Conservation (phyloP, 2,329 filamentous ascomycete species). For the Leptographium wingfieldii region DNA sequence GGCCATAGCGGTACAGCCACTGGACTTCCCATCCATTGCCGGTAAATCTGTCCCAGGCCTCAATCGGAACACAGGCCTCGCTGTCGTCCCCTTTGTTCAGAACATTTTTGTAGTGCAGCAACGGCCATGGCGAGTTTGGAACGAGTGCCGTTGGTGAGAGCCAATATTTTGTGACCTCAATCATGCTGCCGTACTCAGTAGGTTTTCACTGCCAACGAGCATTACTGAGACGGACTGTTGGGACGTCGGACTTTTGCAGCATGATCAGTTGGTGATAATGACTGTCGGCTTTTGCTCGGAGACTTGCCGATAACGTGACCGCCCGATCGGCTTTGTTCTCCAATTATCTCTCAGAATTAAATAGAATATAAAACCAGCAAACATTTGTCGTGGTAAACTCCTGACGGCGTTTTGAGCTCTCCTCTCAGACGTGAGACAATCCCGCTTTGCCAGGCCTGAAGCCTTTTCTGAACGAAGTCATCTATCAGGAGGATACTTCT, state of each 20-base stretch:
- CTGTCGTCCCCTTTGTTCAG: neutral
- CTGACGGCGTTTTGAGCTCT: too few species aligned
- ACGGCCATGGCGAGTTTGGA: conserved; percentile 1
- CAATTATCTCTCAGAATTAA: too few species aligned
- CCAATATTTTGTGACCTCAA: neutral
- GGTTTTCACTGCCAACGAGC: too few species aligned
- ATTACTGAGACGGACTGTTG: neutral
- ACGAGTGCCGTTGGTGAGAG: neutral
- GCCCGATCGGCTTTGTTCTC: too few species aligned
- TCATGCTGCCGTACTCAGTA: neutral
- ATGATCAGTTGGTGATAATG: neutral
- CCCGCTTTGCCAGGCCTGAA: too few species aligned
- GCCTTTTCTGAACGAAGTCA: too few species aligned
- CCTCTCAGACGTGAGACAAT: too few species aligned
- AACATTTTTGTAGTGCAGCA: conserved; percentile 1
- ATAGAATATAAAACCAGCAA: too few species aligned
- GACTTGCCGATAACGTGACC: neutral
- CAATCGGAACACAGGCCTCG: neutral
- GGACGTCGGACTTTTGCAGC: neutral
- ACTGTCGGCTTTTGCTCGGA: neutral
- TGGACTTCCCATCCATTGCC: neutral
- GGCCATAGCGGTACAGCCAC: conserved; percentile 4
- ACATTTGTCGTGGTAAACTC: too few species aligned
- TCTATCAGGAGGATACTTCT: too few species aligned
- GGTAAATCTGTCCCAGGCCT: neutral